Conservation (phyloP, 106 monocot species). For the Dioscorea alata region DNA sequence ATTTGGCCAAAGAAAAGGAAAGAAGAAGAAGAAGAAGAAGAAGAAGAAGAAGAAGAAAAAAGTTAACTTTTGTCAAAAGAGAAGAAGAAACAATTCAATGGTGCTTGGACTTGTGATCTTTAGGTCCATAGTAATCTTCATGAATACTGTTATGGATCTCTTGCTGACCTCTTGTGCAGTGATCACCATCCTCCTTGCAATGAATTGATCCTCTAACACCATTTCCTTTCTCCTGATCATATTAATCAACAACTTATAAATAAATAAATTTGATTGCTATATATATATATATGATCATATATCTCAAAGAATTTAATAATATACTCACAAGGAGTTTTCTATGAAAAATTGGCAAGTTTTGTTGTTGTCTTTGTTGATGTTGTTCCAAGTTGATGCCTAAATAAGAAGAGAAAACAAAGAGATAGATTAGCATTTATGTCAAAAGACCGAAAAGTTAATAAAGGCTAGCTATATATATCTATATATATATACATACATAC, state of each 20-base stretch:
- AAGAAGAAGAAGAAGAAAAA: too few relatives aligned
- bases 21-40: too few relatives aligned
- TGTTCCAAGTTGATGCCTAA: not conserved
- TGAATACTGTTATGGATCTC: not conserved
- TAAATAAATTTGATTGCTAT: not conserved
- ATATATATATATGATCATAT: not conserved
- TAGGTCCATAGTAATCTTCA: conserved; percentile 13
- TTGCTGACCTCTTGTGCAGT: not conserved
- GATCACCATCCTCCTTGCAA: not conserved
- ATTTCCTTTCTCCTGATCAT: not conserved
- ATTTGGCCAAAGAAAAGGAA: too few relatives aligned
- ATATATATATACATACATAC: not conserved
- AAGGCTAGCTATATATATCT: not conserved
- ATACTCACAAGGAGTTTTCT: not conserved
- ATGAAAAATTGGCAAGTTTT: not conserved
- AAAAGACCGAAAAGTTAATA: not conserved
- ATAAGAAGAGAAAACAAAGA: not conserved
- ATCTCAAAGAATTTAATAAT: not conserved
- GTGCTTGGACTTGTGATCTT: conserved; percentile 10
- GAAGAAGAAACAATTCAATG: conserved; percentile 1
- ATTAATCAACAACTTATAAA: not conserved
- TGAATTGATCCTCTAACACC: not conserved
- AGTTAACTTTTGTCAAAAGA: not conserved
- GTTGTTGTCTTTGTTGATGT: too few relatives aligned
- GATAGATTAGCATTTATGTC: not conserved